Conservation (phyloP, 257 asterid genomes). For the Gynochthodes officinalis region DNA sequence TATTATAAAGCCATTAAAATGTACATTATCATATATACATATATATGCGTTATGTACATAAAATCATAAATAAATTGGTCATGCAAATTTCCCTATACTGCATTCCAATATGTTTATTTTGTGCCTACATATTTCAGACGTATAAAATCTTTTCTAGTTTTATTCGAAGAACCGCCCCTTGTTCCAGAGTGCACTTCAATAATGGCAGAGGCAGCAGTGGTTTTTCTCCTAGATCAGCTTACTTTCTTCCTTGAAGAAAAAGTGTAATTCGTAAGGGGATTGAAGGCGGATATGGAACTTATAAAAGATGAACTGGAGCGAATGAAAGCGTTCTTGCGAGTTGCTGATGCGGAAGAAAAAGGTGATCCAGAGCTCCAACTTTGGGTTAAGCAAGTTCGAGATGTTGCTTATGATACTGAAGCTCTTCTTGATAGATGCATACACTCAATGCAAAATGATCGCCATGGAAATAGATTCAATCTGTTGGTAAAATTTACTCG, state of each 20-base stretch:
- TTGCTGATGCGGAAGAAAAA: slow-evolving; percentile 26
- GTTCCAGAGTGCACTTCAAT: neutral
- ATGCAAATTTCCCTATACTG: too few relatives aligned
- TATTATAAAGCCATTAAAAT: too few relatives aligned
- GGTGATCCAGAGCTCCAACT: slow-evolving; percentile 27
- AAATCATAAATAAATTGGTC: too few relatives aligned
- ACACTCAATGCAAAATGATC: neutral
- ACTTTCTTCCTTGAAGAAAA: neutral
- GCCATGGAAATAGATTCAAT: neutral
- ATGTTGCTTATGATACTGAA: slow-evolving; percentile 26
- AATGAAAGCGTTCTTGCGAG: slow-evolving; percentile 18
- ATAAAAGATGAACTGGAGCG: slow-evolving; percentile 11
- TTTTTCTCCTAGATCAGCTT: neutral
- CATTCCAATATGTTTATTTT: neutral
- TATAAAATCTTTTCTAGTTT: neutral
- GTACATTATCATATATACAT: too few relatives aligned
- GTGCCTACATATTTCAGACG: neutral
- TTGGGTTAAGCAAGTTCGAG: slow-evolving; percentile 38
- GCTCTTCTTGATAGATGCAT: slow-evolving; percentile 25
- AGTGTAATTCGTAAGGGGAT: neutral
- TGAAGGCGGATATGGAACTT: neutral
- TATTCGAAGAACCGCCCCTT: neutral
- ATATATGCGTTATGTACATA: too few relatives aligned
- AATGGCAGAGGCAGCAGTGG: neutral
- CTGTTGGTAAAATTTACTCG: slow-evolving; percentile 1